A percentile compares a stretch with the other conserved stretches of the same genome.
These are phyloP conservation scores for sweet orange (Citrus sinensis) DNA, from an alignment of 345 rosid species.

Conservation along the genomic window DVS_A1.0 CM039168.1:29149501-29150000, in stretches of 20 bases:
- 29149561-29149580: background rate
- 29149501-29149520: constrained; percentile 54
- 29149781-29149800: constrained; percentile 51
- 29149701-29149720: constrained; percentile 78
- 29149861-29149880: constrained; percentile 59
- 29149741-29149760: constrained; percentile 90
- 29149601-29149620: too few species aligned
- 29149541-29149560: constrained; percentile 68
- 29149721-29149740: constrained; percentile 97
- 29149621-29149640: background rate
- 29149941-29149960: background rate
- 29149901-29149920: constrained; percentile 55
- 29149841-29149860: constrained; percentile 37
- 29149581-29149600: background rate
- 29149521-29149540: constrained; percentile 43
- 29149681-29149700: constrained; percentile 71
- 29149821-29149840: constrained; percentile 65
- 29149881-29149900: constrained; percentile 51
- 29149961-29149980: too few species aligned
- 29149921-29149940: background rate
- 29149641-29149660: constrained; percentile 32
- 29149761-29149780: constrained; percentile 84
- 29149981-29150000: background rate
- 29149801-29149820: constrained; percentile 49
- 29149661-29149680: constrained; percentile 55